These are phyloP conservation scores for Gymnopilus dilepis DNA, from an alignment of 768 basidiomycete species.

Conservation along the genomic window DNA sequence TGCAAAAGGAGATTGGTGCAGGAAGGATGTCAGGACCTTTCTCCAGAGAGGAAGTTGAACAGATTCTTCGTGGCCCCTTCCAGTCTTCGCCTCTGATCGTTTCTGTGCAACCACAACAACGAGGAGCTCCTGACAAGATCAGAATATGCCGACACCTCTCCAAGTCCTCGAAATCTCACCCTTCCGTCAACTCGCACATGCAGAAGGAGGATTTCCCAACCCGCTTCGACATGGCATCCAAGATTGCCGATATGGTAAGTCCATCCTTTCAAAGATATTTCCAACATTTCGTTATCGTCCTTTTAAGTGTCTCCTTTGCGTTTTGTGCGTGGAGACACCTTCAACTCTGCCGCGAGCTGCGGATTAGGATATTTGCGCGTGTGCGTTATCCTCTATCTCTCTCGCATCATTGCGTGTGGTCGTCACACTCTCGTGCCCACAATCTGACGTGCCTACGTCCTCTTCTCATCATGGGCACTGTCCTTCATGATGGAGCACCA, in stretches of 20 bases:
- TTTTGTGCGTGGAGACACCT: neutral
- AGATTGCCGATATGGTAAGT: conserved; percentile 34
- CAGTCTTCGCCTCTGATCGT: conserved; percentile 34
- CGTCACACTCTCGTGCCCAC: neutral
- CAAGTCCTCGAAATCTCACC: conserved; percentile 15
- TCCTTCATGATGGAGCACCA: conserved; percentile 6
- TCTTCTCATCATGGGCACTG: neutral
- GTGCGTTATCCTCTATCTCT: too few species aligned
- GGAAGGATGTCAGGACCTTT: conserved; percentile 34
- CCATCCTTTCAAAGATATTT: neutral
- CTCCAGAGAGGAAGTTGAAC: conserved; percentile 13
- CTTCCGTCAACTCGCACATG: conserved; percentile 32
- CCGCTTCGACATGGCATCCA: conserved; percentile 29
- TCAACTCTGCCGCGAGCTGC: neutral
- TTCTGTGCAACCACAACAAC: conserved; percentile 25
- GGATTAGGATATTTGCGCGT: conserved; percentile 1
- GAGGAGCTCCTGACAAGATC: conserved; percentile 27
- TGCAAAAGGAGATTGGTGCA: conserved; percentile 23
- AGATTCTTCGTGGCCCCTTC: conserved; percentile 32
- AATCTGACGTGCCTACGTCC: too few species aligned
- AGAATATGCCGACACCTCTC: conserved; percentile 35
- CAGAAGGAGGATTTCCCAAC: conserved; percentile 32
- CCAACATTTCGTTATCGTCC: neutral
- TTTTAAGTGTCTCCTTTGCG: conserved; percentile 3
- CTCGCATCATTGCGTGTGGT: too few species aligned